Conservation (phyloP, 2,329 filamentous ascomycete species). For the Fusarium sp. region DNA sequence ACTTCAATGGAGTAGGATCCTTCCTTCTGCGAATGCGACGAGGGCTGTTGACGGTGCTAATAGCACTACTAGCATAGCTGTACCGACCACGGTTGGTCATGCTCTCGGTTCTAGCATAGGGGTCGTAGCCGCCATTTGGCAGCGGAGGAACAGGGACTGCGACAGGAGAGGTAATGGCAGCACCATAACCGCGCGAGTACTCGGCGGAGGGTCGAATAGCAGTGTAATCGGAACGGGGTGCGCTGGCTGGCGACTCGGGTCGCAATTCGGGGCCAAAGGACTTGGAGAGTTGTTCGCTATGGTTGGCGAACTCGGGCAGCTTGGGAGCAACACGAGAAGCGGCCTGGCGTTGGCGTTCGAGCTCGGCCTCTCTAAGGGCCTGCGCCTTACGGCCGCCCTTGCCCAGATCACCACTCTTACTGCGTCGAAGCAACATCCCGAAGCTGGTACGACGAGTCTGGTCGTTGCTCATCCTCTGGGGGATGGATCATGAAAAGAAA, state of each 20-base stretch:
- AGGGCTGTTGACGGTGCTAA: conserved; percentile 93
- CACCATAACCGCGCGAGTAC: conserved; percentile 54
- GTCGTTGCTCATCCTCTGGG: conserved; percentile 47
- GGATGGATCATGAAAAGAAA: conserved; percentile 42
- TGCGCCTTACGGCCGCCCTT: conserved; percentile 71
- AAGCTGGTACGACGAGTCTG: conserved; percentile 57
- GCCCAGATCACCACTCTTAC: conserved; percentile 74
- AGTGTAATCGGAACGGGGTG: conserved; percentile 61
- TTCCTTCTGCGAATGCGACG: conserved; percentile 92
- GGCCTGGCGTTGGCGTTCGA: conserved; percentile 63
- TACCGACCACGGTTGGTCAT: conserved; percentile 97
- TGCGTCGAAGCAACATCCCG: conserved; percentile 73
- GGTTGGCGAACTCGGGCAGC: conserved; percentile 65
- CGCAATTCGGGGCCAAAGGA: conserved; percentile 66
- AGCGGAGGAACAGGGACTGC: conserved; percentile 68
- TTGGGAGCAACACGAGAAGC: conserved; percentile 62
- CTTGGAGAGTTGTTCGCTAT: conserved; percentile 59
- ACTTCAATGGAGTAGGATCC: conserved; percentile 99
- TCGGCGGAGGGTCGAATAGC: conserved; percentile 66
- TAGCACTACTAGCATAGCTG: conserved; percentile 92
- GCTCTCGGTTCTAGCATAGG: conserved; percentile 87
- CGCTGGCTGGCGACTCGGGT: conserved; percentile 71
- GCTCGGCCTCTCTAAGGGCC: conserved; percentile 62
- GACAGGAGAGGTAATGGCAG: conserved; percentile 46
- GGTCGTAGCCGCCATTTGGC: conserved; percentile 74